These are phyloP conservation scores for Colletotrichum caudatum DNA, from an alignment of 2,329 filamentous ascomycete species.

Conservation along the genomic window DNA sequence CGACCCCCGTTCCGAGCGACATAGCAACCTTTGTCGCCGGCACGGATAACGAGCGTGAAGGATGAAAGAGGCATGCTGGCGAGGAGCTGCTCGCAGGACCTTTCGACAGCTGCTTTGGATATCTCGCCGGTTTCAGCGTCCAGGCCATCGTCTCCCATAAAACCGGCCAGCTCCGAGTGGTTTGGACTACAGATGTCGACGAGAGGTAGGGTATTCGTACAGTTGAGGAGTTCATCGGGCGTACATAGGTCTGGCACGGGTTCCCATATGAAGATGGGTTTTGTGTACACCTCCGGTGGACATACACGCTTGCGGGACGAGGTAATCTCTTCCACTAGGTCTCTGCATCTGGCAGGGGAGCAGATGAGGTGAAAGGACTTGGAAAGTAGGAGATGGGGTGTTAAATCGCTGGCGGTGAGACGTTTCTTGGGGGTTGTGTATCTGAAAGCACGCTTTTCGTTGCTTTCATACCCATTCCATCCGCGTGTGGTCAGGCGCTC, in stretches of 20 bases:
- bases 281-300: conserved; percentile 54
- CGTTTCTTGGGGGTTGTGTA: conserved; percentile 90
- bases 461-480: conserved; percentile 88
- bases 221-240: conserved; percentile 74
- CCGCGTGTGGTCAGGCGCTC: conserved; percentile 84
- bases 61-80: conserved; percentile 73
- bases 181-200: conserved; percentile 82
- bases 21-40: conserved; percentile 79
- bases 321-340: conserved; percentile 79
- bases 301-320: conserved; percentile 62
- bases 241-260: conserved; percentile 91
- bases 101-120: conserved; percentile 65
- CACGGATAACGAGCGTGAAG: conserved; percentile 76
- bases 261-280: conserved; percentile 91
- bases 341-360: conserved; percentile 79
- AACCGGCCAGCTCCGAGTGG: conserved; percentile 85
- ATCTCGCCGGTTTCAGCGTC: conserved; percentile 68
- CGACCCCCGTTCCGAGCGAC: conserved; percentile 69
- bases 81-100: conserved; percentile 71
- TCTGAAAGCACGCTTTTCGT: conserved; percentile 79
- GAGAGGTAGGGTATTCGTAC: conserved; percentile 71
- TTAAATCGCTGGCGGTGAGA: conserved; percentile 79
- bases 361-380: conserved; percentile 91
- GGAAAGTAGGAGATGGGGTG: conserved; percentile 73
- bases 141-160: conserved; percentile 76